A percentile compares a stretch with the other conserved stretches of the same genome.
Conservation (phyloP, 2,329 filamentous ascomycete genomes). For the Epicoccum sorghinum region DNA sequence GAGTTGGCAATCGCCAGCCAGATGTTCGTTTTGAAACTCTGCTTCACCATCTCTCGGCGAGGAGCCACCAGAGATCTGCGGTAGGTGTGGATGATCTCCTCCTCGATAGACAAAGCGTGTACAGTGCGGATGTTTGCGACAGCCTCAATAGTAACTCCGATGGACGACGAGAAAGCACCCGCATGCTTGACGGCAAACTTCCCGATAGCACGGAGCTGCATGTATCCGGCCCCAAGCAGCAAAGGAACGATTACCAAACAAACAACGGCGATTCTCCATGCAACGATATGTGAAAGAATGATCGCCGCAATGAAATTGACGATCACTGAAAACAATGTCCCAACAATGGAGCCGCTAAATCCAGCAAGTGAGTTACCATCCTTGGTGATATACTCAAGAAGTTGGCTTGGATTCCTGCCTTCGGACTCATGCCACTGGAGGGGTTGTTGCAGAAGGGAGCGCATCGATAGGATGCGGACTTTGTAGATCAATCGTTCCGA, state of each 20-base stretch:
- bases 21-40: conserved; percentile 60
- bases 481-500: conserved; percentile 70
- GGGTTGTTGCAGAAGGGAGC: conserved; percentile 69
- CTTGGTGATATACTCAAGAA: conserved; percentile 72
- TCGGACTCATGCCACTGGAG: conserved; percentile 74
- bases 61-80: conserved; percentile 54
- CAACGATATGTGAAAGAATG: conserved; percentile 71
- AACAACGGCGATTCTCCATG: conserved; percentile 78
- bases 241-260: conserved; percentile 72
- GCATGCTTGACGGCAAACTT: conserved; percentile 63
- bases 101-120: conserved; percentile 58
- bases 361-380: conserved; percentile 71
- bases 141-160: conserved; percentile 59
- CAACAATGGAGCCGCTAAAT: conserved; percentile 73
- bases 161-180: conserved; percentile 58
- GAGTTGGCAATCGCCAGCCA: conserved; percentile 67
- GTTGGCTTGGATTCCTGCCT: conserved; percentile 63
- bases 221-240: conserved; percentile 70
- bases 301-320: conserved; percentile 73
- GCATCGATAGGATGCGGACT: conserved; percentile 68
- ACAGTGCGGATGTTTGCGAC: conserved; percentile 60
- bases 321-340: conserved; percentile 70
- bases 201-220: conserved; percentile 69
- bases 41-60: conserved; percentile 56
- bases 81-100: conserved; percentile 56